These are phyloP conservation scores for Aspergillus oerlinghausenensis DNA, from an alignment of 2,329 filamentous ascomycete species.

Conservation along the genomic window DNA sequence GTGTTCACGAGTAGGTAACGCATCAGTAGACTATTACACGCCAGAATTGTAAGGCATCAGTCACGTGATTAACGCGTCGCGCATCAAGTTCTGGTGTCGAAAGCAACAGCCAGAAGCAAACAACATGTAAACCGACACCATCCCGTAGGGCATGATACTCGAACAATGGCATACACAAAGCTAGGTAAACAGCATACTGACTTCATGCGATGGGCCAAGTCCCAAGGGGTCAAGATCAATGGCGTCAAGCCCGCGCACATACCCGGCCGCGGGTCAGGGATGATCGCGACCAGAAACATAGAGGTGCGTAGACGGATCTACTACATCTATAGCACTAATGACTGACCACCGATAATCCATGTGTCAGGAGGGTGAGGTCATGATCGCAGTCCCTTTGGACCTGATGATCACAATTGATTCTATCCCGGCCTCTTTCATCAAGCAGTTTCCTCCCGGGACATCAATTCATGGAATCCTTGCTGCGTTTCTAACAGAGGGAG, in stretches of 20 bases:
- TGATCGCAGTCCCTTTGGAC: slow-evolving; percentile 60
- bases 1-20: background rate
- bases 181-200: slow-evolving; percentile 31
- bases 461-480: slow-evolving; percentile 69
- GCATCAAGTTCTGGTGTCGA: background rate
- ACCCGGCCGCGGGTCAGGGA: slow-evolving; percentile 69
- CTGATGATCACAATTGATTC: slow-evolving; percentile 61
- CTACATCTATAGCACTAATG: background rate
- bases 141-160: background rate
- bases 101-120: background rate
- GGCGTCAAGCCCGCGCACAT: slow-evolving; percentile 63
- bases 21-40: background rate
- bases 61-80: background rate
- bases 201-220: slow-evolving; percentile 63
- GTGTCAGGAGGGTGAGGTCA: slow-evolving; percentile 49
- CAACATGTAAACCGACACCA: background rate
- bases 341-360: background rate
- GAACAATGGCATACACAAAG: background rate
- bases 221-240: slow-evolving; percentile 61
- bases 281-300: slow-evolving; percentile 63
- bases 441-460: slow-evolving; percentile 49
- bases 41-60: background rate
- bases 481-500: slow-evolving; percentile 54
- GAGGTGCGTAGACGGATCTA: slow-evolving; percentile 43
- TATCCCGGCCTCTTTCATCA: slow-evolving; percentile 51